These are phyloP conservation scores for Plasmodium cynomolgi DNA, from an alignment of 169 alveolate genomes.

Conservation along the genomic window DNA sequence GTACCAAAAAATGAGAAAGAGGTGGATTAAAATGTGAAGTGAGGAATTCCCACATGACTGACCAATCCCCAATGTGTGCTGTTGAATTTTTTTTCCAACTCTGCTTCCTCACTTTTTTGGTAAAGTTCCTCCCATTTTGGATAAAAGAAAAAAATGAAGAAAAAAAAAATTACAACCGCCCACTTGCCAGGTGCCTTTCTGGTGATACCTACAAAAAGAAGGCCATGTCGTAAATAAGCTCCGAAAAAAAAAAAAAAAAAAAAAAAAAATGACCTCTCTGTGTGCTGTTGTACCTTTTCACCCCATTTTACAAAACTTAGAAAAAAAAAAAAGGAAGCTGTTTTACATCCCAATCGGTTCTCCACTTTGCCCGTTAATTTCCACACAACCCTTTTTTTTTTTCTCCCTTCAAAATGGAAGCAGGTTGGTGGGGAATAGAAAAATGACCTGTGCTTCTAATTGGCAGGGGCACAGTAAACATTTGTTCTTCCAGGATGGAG, in stretches of 20 bases:
- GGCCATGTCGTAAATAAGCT: background rate
- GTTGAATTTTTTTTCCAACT: background rate
- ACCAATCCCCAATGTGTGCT: background rate
- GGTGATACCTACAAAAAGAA: background rate
- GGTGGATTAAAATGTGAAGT: background rate
- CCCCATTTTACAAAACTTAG: background rate
- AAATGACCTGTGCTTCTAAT: background rate
- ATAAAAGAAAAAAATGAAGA: background rate
- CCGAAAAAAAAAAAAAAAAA: constrained; percentile 3
- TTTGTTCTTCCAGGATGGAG: background rate
- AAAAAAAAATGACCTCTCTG: background rate
- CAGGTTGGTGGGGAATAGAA: background rate
- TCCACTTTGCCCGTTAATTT: background rate
- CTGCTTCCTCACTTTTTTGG: background rate
- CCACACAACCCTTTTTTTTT: background rate
- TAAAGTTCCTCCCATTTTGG: background rate
- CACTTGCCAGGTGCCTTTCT: background rate
- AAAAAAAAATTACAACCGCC: background rate
- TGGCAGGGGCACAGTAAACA: background rate
- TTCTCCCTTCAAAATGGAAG: background rate
- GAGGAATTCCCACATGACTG: background rate
- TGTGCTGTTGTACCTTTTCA: background rate
- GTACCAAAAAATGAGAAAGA: background rate
- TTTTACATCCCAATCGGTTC: background rate
- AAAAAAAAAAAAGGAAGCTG: background rate